Evolutionary conservation across 306 rosid genomes (phyloP), one percentile per base, ranked within the genome.

Genomic region (Calophaca sinica): DNA sequence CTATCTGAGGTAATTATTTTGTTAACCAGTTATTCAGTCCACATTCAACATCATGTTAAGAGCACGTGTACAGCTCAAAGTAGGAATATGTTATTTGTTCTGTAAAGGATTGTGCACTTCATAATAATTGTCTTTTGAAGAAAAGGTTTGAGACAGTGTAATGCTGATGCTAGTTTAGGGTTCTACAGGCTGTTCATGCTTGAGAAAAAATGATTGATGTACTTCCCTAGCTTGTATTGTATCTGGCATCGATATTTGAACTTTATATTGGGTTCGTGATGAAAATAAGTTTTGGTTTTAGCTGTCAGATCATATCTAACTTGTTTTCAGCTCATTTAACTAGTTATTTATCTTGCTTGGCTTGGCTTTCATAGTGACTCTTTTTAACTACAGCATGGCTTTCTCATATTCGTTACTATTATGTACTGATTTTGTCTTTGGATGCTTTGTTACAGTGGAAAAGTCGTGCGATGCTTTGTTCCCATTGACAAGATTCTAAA

Each of bases 401-500:
- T 75, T 70, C 48, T 2, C 41, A 26, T 57, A 9, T 33, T 28
- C 46, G n/a, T 55, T 38, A 32, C 36, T 58, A 6, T 41, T 4
- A 7, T 13, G 57, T 42, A 29, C 44, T 26, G 74, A 65, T 45
- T 9, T 49, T 31, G 57, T 66, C 66, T 33, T 51, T 26, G 76
- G 28, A 66, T 50, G 28, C 49, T 28, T 72, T 81, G 48, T 54
- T 31, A 35, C 70, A 68, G 98, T 79, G 96, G 98, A 80, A 90
- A 84, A 76, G 83, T 91, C 66, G 44, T 9, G 58, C 85, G 94
- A 49, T 72, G 74, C 71, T 91, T 94, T 71, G 89, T 94, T 67
- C 96, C 96, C 64, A 78, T 88, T 20, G 89, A 88, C 85, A 88
- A 87, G 86, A 87, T 94, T 80, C 77, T 91, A 68, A 89, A 91